A percentile compares a stretch with the other conserved stretches of the same genome.
Conservation (phyloP, 257 asterid species). For the Coffea eugenioides region DNA sequence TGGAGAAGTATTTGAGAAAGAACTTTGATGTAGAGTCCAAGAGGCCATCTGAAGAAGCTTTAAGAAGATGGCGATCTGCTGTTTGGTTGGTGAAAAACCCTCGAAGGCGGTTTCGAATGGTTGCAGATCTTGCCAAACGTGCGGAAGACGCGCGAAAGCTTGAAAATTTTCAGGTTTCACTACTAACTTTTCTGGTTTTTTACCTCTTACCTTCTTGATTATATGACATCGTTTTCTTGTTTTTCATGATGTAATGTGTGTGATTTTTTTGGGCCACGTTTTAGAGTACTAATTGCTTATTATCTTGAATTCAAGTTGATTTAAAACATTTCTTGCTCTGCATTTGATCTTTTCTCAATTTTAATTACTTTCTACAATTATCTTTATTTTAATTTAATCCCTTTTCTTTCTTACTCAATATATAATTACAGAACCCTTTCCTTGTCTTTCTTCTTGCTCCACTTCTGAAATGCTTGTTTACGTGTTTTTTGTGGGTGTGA, state of each 20-base stretch:
- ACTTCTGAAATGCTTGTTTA: no score
- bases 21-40: slow-evolving; percentile 66
- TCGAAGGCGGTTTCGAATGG: slow-evolving; percentile 80
- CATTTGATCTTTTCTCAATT: no score
- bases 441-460: no score
- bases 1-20: slow-evolving; percentile 66
- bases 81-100: slow-evolving; percentile 88
- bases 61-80: slow-evolving; percentile 68
- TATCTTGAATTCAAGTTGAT: no score
- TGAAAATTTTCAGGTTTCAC: slow-evolving; percentile 49
- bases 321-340: no score
- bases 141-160: slow-evolving; percentile 63
- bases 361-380: no score
- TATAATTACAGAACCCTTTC: no score
- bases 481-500: no score
- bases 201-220: neutral
- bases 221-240: no score
- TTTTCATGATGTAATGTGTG: neutral
- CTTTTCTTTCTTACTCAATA: no score
- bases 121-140: slow-evolving; percentile 85
- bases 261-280: neutral
- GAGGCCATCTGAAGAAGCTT: slow-evolving; percentile 69
- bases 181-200: neutral
- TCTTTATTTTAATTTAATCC: no score
- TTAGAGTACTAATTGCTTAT: no score